Base-by-base conservation (phyloP, 768 basidiomycete species). In the Obba rivulosa region DNA sequence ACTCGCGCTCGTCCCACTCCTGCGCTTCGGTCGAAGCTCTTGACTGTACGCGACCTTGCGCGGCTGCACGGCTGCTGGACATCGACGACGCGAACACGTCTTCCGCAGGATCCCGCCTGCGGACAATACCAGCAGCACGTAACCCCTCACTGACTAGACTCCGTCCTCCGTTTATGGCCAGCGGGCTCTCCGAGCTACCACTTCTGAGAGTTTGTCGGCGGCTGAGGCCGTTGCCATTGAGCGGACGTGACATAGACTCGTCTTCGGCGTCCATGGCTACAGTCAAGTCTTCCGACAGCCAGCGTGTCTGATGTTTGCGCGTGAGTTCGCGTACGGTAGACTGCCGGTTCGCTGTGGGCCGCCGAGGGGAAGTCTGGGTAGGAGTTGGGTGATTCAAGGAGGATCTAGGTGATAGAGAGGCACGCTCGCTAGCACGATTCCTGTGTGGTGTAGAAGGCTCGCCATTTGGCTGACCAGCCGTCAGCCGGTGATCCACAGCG, bases 151-250 rank as follows among this genome's bases (percentile, higher is more conserved):
- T 79, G 8, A 86, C 62, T 13, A 90, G 63, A 55, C 76, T 81
- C 49, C 85, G 66, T 10, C 78, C 74, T 14, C 53, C 69, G 34
- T 61, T 73, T 22, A 67, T 68, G 7, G 61, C 55, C 16, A 64
- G 65, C 8, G 80, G 71, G 59, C 78, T 85, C 66, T 89, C 88
- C 2, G 80, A 83, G 60, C 84, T 87, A 4, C 87, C 87, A 0
- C 76, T 77, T 31, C 87, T 70, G 14, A 75, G 61, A 24, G 72
- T 72, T 59, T 86, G 86, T 37, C 76, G 66, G 22, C 77, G 67
- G 23, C 81, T 84, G 23, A 43, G 48, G 22, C 37, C 49, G 25
- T 45, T 35, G 14, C 61, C 59, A 25, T 45, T 41, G 2, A 39
- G 24, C 0, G 48, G 61, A 4, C 51, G 46, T 18, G 61, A 60